Evolutionary conservation across 768 basidiomycete species (phyloP).

Genomic region (Leucocoprinus leucothites): DNA sequence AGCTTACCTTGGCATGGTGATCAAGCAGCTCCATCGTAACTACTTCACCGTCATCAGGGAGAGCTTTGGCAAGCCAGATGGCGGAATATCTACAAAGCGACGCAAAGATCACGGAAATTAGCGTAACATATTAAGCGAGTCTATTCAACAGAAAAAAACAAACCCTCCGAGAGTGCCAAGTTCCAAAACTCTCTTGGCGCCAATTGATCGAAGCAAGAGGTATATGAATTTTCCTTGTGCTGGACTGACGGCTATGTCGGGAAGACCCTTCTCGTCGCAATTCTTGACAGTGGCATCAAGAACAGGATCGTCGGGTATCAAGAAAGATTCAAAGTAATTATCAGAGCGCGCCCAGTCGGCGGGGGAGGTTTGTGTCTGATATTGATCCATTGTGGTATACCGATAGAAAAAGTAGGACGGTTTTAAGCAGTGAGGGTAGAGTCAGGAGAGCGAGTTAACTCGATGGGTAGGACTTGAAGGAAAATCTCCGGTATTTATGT

Average conservation of each 20-base stretch:
- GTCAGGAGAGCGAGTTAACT: too few relatives aligned
- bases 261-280: slow-evolving; percentile 41
- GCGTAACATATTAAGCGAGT: neutral
- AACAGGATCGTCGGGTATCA: slow-evolving; percentile 38
- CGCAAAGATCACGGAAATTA: neutral
- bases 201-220: slow-evolving; percentile 45
- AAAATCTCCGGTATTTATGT: too few relatives aligned
- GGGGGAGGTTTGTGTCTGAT: slow-evolving; percentile 15
- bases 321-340: slow-evolving; percentile 53
- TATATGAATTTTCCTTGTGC: slow-evolving; percentile 59
- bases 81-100: slow-evolving; percentile 34
- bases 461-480: too few relatives aligned
- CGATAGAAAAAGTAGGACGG: too few relatives aligned
- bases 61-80: slow-evolving; percentile 40
- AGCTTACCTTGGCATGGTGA: slow-evolving; percentile 42
- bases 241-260: slow-evolving; percentile 49
- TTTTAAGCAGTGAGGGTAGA: too few relatives aligned
- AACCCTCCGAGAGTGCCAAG: slow-evolving; percentile 70
- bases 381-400: too few relatives aligned
- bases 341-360: slow-evolving; percentile 53
- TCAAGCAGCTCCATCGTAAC: slow-evolving; percentile 45
- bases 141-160: slow-evolving; percentile 5
- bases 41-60: slow-evolving; percentile 50
- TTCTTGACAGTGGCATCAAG: slow-evolving; percentile 40
- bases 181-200: slow-evolving; percentile 58